Evolutionary conservation across 768 basidiomycete genomes (phyloP), one percentile per base, ranked within the genome.

Genomic region (Tubosaeta brunneosetosa): DNA sequence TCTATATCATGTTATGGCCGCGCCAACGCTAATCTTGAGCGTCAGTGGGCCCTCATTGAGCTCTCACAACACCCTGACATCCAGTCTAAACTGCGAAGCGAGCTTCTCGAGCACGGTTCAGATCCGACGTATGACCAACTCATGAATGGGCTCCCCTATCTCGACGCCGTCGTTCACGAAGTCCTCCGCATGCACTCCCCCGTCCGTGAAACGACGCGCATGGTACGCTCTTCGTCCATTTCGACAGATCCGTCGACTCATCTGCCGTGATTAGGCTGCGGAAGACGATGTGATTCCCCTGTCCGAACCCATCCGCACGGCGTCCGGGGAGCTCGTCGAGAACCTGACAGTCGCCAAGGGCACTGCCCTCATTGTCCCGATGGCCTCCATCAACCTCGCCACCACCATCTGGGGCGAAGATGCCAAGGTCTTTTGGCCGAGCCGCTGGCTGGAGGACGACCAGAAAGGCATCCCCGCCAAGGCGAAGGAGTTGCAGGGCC

Each of bases 271-370:
- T 26, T 51, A 82, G 75, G 77, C 80, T 0, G 54, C 61, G 1
- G 69, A 77, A 54, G 84, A 86, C 57, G 80, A 84, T 51, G 60
- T 83, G 0, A 72, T 89, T 5, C 85, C 85, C 0, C 74, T 87
- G 11, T 72, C 72, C 2, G 59, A 62, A 4, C 81, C 83, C 1
- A 58, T 84, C n/a, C 65, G 61, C 17, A 78, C 77, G 0, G 55
- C 67, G 2, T 66, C 75, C 0, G 81, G 82, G 0, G 60, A 72
- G 36, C 50, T 60, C 0, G 65, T 78, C 27, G 63, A 69, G 12
- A 70, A 61, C 22, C 56, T 85, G 37, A 29, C 68, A 13, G 65
- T 86, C 25, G 69, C 73, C 19, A 77, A 77, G 53, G 83, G 79
- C 3, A 77, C 77, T 0, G 41, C 57, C 0, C 53, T 87, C 12